These are phyloP conservation scores for Perkinsela sp. DNA, from an alignment of 208 protist genomes.

Conservation along the genomic window DNA sequence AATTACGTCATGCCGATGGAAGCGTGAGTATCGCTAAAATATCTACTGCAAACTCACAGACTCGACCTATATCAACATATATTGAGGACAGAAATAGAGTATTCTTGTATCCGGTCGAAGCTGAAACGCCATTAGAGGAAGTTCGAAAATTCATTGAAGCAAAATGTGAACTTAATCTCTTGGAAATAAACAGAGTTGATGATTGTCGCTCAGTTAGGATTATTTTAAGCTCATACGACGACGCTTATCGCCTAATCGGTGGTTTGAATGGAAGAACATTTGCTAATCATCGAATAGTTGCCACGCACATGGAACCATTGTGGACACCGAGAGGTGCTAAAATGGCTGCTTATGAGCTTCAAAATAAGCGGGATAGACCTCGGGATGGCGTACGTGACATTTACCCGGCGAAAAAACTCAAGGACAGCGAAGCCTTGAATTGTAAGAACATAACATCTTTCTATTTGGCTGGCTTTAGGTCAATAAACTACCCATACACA, in stretches of 20 bases:
- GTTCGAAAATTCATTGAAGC: background rate
- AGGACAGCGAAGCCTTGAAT: too few species aligned
- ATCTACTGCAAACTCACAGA: background rate
- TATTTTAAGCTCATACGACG: background rate
- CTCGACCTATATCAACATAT: background rate
- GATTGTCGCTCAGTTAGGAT: background rate
- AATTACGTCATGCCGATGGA: background rate
- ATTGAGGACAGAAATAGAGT: background rate
- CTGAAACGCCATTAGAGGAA: background rate
- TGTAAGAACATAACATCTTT: background rate
- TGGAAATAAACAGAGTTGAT: background rate
- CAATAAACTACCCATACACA: background rate
- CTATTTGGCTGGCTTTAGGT: background rate
- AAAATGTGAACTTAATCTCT: background rate
- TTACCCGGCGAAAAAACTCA: background rate
- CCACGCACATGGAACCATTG: background rate
- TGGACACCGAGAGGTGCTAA: background rate
- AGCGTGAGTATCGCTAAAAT: background rate
- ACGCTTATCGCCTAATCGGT: background rate
- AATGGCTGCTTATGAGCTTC: background rate
- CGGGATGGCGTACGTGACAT: too few species aligned
- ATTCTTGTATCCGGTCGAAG: background rate
- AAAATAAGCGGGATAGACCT: background rate
- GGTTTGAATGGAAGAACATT: background rate
- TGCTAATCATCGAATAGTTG: background rate